Conservation (phyloP, 2,329 filamentous ascomycete genomes). For the Colletotrichum ledebouriae region DNA sequence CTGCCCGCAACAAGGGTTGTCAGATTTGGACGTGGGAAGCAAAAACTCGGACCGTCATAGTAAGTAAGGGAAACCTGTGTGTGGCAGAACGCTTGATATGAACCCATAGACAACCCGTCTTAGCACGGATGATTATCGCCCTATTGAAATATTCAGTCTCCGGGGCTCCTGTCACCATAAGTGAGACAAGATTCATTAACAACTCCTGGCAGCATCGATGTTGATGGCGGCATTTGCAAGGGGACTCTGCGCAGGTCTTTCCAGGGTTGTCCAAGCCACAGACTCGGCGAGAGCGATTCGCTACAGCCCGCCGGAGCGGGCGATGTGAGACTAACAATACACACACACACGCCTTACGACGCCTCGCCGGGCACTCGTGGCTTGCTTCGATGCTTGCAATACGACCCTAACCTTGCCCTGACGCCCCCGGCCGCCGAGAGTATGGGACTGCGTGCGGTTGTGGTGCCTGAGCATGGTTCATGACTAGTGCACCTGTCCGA, state of each 20-base stretch:
- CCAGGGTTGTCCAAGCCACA: slow-evolving; percentile 13
- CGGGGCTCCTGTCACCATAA: slow-evolving; percentile 17
- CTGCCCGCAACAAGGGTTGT: slow-evolving; percentile 2
- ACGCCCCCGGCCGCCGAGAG: slow-evolving; percentile 17
- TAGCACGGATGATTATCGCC: slow-evolving; percentile 14
- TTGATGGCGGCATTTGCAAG: slow-evolving; percentile 36
- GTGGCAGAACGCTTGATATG: background rate
- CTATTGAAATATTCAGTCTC: slow-evolving; percentile 12
- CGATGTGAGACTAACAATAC: background rate
- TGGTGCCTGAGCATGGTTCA: slow-evolving; percentile 34
- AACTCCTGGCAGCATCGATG: background rate
- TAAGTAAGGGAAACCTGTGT: background rate
- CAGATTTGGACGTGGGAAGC: background rate
- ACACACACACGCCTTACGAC: background rate
- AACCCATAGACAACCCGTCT: background rate
- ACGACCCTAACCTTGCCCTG: slow-evolving; percentile 37
- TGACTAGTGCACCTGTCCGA: slow-evolving; percentile 29
- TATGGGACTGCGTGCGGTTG: slow-evolving; percentile 11
- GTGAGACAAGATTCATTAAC: slow-evolving; percentile 29
- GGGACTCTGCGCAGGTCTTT: slow-evolving; percentile 19
- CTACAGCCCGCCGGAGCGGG: slow-evolving; percentile 5
- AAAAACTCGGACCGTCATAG: slow-evolving; percentile 24
- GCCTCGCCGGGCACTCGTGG: slow-evolving; percentile 31
- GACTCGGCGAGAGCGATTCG: slow-evolving; percentile 31
- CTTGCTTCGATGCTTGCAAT: slow-evolving; percentile 21